Evolutionary conservation across 768 basidiomycete genomes (phyloP).

Genomic region (Ramaria sp.): DNA sequence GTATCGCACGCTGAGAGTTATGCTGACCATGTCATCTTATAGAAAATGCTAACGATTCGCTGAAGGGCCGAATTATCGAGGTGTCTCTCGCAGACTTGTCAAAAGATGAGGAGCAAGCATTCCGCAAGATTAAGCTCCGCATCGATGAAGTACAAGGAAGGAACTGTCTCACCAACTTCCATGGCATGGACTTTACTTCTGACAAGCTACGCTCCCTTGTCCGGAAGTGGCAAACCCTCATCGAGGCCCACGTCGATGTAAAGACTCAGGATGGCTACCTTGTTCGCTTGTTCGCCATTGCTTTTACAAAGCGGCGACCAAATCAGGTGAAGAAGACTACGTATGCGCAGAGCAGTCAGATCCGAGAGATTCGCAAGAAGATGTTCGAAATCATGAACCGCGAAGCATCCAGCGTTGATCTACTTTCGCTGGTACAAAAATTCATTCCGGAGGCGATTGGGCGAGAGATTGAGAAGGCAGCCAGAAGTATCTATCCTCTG

Average conservation of each 20-base stretch:
- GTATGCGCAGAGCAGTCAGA: constrained; percentile 90
- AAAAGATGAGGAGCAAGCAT: constrained; percentile 99
- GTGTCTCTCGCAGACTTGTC: constrained; percentile 94
- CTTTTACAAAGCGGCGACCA: constrained; percentile 95
- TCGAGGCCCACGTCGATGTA: constrained; percentile 98
- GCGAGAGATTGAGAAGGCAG: constrained; percentile 98
- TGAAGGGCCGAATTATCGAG: constrained; percentile 95
- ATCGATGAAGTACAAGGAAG: constrained; percentile 96
- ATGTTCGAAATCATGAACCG: constrained; percentile 99
- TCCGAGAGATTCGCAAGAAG: constrained; percentile 97
- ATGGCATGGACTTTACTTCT: constrained; percentile 99
- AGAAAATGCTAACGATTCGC: constrained; percentile 98
- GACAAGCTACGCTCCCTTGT: constrained; percentile 99
- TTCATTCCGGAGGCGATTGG: constrained; percentile 98
- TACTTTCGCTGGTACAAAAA: constrained; percentile 98
- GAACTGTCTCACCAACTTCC: constrained; percentile 99
- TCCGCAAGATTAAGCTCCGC: constrained; percentile 98
- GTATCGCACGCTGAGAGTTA: background rate
- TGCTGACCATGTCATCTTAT: constrained; percentile 12
- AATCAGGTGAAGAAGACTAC: constrained; percentile 98
- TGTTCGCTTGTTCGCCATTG: constrained; percentile 96
- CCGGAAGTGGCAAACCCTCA: constrained; percentile 99
- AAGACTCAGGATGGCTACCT: constrained; percentile 99
- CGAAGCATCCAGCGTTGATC: constrained; percentile 88
- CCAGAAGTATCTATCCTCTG: constrained; percentile 92